Base-by-base conservation (phyloP, 306 rosid species). In the Rubus parviflorus region DNA sequence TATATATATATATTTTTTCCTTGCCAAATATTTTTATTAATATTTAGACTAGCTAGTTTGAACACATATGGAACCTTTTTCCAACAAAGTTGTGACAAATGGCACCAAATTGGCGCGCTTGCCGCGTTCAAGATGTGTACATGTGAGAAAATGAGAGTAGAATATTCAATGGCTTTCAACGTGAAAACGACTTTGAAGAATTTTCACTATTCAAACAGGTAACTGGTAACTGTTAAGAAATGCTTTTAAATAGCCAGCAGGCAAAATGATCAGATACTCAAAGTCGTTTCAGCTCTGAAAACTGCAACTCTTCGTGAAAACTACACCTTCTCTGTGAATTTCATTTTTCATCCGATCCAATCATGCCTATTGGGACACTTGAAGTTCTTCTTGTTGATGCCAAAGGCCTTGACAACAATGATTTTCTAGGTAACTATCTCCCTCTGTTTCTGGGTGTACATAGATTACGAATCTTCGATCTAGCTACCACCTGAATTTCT, bases 301-400 rank as follows among this genome's bases (percentile, higher is more conserved):
- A 35, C 68, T 35, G 20, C 40, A 63, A 40, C 68, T 30, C 23
- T 3, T 19, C 17, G 22, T n/a, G 35, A 41, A 66, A n/a, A 40
- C 71, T n/a, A 40, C 17, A n/a, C 8, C 23, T 8, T 64, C 69
- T 58, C 40, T 66, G 71, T 66, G 51, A 42, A 64, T 41, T 65
- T 41, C 49, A 19, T 41, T 20, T 41, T 38, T n/a, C 35, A 15
- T 3, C 8, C 48, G 71, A 72, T 72, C 64, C 69, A 7, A 25
- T 51, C 61, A 93, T 93, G 98, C 87, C 94, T 77, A 83, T 73
- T 22, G 98, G 95, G 80, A 85, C 81, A 75, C 94, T 93, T 43
- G 90, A 91, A 85, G 89, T 93, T 82, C 82, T 88, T 75, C 95
- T 93, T 30, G 85, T 87, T 52, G 52, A 75, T 60, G 98, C 95